Evolutionary conservation across 2,329 filamentous ascomycete genomes (phyloP).

Genomic region (Scedosporium minutisporum): DNA sequence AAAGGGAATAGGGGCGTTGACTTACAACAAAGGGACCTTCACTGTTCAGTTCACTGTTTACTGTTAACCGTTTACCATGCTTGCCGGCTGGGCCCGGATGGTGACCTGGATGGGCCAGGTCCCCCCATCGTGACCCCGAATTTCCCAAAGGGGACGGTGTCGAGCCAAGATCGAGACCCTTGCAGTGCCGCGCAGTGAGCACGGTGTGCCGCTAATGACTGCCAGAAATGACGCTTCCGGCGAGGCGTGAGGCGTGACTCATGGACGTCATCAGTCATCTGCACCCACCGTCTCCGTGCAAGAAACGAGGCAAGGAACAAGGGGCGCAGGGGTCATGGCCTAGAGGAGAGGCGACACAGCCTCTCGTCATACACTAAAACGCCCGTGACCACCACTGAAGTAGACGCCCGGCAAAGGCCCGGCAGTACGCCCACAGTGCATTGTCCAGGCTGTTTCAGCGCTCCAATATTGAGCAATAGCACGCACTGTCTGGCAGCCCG

Average conservation of each 20-base stretch:
- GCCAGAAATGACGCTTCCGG: slow-evolving; percentile 5
- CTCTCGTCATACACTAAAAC: too few relatives aligned
- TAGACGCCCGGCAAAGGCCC: not conserved
- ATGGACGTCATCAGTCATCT: slow-evolving; percentile 2
- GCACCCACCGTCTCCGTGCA: not conserved
- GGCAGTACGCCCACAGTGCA: not conserved
- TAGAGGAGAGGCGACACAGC: not conserved
- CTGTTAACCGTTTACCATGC: not conserved
- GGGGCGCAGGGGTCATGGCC: not conserved
- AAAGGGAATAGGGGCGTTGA: not conserved
- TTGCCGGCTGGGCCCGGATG: not conserved
- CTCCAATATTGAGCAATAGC: not conserved
- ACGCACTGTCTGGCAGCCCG: not conserved
- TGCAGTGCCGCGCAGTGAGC: not conserved
- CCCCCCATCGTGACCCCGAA: slow-evolving; percentile 1
- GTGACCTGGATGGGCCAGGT: not conserved
- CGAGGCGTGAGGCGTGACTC: slow-evolving; percentile 6
- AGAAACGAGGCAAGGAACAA: not conserved
- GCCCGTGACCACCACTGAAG: not conserved
- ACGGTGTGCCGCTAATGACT: not conserved
- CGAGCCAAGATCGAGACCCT: not conserved
- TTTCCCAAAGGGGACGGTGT: not conserved
- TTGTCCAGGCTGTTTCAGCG: not conserved
- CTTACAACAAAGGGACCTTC: not conserved
- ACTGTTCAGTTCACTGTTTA: too few relatives aligned